These are phyloP conservation scores for Paracoccidioides brasiliensis DNA, from an alignment of 2,329 filamentous ascomycete species.

Conservation along the genomic window DNA sequence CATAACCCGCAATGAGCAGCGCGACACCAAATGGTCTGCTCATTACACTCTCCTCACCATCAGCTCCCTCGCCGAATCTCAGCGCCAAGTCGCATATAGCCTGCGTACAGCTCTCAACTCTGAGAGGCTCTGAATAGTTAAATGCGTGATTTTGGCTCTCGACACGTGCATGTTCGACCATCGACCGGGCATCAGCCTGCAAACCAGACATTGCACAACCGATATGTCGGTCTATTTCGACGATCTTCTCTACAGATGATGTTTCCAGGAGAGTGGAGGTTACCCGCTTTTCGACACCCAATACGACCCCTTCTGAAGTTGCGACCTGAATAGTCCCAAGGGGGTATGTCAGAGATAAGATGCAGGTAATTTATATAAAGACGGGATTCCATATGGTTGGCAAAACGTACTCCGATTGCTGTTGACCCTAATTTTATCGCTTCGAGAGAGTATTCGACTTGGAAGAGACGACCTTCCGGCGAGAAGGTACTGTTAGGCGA, in stretches of 20 bases:
- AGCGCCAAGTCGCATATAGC: constrained; percentile 95
- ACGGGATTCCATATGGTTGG: neutral
- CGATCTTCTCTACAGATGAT: constrained; percentile 97
- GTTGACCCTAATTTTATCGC: constrained; percentile 99
- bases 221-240: constrained; percentile 97
- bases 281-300: constrained; percentile 97
- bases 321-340: constrained; percentile 45
- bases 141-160: constrained; percentile 95
- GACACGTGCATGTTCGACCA: constrained; percentile 96
- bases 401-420: constrained; percentile 65
- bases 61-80: constrained; percentile 91
- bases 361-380: neutral
- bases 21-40: constrained; percentile 93
- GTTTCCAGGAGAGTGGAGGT: constrained; percentile 95
- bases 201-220: constrained; percentile 97
- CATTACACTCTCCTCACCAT: constrained; percentile 98
- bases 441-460: constrained; percentile 99
- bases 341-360: constrained; percentile 11
- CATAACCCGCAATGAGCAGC: constrained; percentile 87
- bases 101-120: constrained; percentile 96
- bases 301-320: constrained; percentile 85
- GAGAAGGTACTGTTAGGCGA: constrained; percentile 72
- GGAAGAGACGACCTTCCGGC: constrained; percentile 97
- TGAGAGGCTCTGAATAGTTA: constrained; percentile 91
- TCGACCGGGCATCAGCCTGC: constrained; percentile 91